A percentile compares a stretch with the other conserved stretches of the same genome.
phyloP scores from a whole-genome alignment of 768 basidiomycete genomes.

The Tylopilus sp. region DNA sequence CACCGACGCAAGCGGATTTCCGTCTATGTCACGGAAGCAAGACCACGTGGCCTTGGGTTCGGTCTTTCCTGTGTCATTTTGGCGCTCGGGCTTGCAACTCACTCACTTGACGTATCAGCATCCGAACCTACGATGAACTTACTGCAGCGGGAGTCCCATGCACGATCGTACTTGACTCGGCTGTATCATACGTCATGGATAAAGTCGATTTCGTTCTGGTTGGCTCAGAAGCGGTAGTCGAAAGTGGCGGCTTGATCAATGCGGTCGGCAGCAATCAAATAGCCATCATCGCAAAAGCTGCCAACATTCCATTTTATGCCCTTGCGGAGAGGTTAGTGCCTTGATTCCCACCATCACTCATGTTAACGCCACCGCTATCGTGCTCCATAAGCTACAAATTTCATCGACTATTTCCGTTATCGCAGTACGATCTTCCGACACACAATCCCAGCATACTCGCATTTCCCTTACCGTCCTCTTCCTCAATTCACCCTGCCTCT shows the following conservation, averaged over 20 bases:
- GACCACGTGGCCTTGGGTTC: conserved; percentile 85
- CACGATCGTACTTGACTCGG: conserved; percentile 92
- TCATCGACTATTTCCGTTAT: conserved; percentile 90
- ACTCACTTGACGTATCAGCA: conserved; percentile 41
- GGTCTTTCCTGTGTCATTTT: conserved; percentile 25
- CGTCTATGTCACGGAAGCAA: conserved; percentile 96
- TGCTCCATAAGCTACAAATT: conserved; percentile 81
- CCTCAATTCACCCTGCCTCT: conserved; percentile 2
- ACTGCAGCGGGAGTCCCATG: conserved; percentile 91
- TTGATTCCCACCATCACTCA: conserved; percentile 17
- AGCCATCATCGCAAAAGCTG: conserved; percentile 91
- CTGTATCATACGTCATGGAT: conserved; percentile 96
- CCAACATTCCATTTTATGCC: conserved; percentile 95
- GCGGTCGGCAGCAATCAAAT: conserved; percentile 96
- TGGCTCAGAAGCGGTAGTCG: conserved; percentile 97
- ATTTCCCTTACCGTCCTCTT: conserved; percentile 45
- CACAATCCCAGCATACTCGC: conserved; percentile 73
- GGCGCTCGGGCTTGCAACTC: conserved; percentile 3
- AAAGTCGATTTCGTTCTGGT: conserved; percentile 94
- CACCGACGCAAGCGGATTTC: conserved; percentile 91
- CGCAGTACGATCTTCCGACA: conserved; percentile 85
- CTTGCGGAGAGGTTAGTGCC: conserved; percentile 76
- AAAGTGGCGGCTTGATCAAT: conserved; percentile 90
- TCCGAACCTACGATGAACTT: conserved; percentile 87
- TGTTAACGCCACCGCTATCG: conserved; percentile 24